A percentile compares a stretch with the other conserved stretches of the same genome.
Conservation (phyloP, 2,329 filamentous ascomycete genomes). For the Neoscytalidium dimidiatum region DNA sequence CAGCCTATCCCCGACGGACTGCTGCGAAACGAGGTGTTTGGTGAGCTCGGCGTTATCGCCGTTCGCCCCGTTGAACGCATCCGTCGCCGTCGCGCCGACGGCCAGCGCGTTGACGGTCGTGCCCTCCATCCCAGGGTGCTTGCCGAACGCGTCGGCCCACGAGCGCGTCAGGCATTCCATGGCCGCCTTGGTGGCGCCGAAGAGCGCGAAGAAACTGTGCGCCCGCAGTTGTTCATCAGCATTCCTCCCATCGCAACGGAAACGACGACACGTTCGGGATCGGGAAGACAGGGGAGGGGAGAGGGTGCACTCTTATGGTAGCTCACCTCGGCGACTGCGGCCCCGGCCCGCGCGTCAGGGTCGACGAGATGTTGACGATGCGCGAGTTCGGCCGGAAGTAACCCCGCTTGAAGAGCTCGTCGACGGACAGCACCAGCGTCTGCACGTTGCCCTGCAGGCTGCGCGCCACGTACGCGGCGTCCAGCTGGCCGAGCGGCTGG, state of each 20-base stretch:
- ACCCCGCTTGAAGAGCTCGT: slow-evolving; percentile 25
- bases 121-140: slow-evolving; percentile 21
- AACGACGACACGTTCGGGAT: not conserved
- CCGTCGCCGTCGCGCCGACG: slow-evolving; percentile 32
- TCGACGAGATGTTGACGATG: slow-evolving; percentile 28
- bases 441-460: slow-evolving; percentile 28
- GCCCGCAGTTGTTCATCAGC: too few species aligned
- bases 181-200: slow-evolving; percentile 25
- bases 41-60: not conserved
- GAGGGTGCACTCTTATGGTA: too few species aligned
- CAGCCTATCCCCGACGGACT: slow-evolving; percentile 27
- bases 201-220: slow-evolving; percentile 11
- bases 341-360: slow-evolving; percentile 23
- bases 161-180: slow-evolving; percentile 27
- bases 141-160: slow-evolving; percentile 30
- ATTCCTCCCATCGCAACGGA: too few species aligned
- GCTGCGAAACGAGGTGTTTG: slow-evolving; percentile 16
- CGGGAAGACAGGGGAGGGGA: not conserved
- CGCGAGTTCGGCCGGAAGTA: slow-evolving; percentile 25
- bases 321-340: too few species aligned
- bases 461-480: slow-evolving; percentile 23
- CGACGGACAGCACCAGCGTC: slow-evolving; percentile 27
- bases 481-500: slow-evolving; percentile 21
- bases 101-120: slow-evolving; percentile 34
- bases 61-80: slow-evolving; percentile 21